A percentile compares a stretch with the other conserved stretches of the same genome.
phyloP scores from a whole-genome alignment of 352 stramenopile genomes.

The Pythium vanterpoolii region DNA sequence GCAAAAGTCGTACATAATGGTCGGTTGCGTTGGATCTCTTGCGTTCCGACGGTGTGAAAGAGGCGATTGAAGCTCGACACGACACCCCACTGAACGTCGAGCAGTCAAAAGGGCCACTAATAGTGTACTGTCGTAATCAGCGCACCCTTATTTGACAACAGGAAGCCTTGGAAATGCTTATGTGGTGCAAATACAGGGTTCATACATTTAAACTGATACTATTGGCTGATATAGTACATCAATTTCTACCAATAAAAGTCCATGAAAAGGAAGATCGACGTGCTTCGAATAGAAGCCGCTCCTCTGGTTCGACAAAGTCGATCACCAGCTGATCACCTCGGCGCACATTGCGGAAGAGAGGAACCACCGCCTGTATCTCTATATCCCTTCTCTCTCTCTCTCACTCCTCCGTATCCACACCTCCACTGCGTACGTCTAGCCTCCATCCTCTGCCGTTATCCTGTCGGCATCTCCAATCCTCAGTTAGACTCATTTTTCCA shows the following conservation, averaged over 20 bases:
- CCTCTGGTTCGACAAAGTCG: constrained; percentile 1
- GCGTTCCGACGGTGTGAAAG: constrained; percentile 5
- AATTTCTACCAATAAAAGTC: constrained; percentile 5
- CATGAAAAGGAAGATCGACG: constrained; percentile 8
- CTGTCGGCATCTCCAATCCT: neutral
- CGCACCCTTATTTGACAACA: neutral
- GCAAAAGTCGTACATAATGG: constrained; percentile 85
- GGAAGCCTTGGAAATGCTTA: neutral
- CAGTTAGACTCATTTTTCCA: neutral
- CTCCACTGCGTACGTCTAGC: neutral
- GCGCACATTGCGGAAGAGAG: neutral
- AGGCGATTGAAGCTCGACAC: constrained; percentile 10
- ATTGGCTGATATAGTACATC: neutral
- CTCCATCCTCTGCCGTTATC: neutral
- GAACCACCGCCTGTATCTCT: neutral
- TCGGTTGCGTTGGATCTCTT: neutral
- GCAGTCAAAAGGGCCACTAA: neutral
- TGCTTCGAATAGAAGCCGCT: constrained; percentile 16
- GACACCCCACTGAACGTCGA: neutral
- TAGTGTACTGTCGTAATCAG: neutral
- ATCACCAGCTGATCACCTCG: neutral
- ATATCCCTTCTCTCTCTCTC: neutral
- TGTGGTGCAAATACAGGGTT: neutral
- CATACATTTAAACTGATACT: neutral
- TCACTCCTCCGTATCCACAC: neutral